Base-by-base conservation (phyloP, 306 rosid species). In the Trichosanthes cucumerina region DNA sequence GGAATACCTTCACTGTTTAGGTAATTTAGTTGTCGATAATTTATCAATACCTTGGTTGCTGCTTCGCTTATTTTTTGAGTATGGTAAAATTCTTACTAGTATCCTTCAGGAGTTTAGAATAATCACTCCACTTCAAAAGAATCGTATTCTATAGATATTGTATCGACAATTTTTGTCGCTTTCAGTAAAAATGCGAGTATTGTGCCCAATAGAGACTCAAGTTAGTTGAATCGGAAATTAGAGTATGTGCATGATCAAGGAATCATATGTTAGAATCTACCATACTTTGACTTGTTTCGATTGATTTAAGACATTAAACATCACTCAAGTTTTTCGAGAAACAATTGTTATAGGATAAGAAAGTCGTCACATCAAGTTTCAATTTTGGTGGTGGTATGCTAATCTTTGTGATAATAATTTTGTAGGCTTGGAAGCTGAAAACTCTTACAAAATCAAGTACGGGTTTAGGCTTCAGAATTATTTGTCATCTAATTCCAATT, bases 1-100 rank as follows among this genome's bases (percentile, higher is more conserved):
- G 89, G 97, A 95, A 82, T 95, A 95, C 79, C 97, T 95, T 78
- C 98, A 95, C 82, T 95, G 96, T 89, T 83, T 95, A 88, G 98
- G 98, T 94, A 92, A 7, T 66, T 50, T 65, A 60, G 74, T 75
- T 21, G 2, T 46, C 7, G 64, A 56, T 16, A 34, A 41, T 58
- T 49, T 60, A 54, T 58, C 54, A 0, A 26, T 0, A 21, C 11
- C 52, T 56, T 39, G 31, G 24, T 43, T 79, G 52, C 39, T 69
- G 28, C 64, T 85, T 76, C 57, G 56, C 16, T 73, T 62, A 24
- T 44, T 43, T 44, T 19, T 44, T 0, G 23, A 41, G 53, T 43
- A 68, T 41, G 2, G 14, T 39, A 9, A 39, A 36, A 15, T 65
- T 65, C 72, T 34, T 34, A 65, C 47, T 18, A 36, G 26, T 65